Evolutionary conservation across 108 stramenopile species (phyloP).

Genomic region (Cyclotella atomus): DNA sequence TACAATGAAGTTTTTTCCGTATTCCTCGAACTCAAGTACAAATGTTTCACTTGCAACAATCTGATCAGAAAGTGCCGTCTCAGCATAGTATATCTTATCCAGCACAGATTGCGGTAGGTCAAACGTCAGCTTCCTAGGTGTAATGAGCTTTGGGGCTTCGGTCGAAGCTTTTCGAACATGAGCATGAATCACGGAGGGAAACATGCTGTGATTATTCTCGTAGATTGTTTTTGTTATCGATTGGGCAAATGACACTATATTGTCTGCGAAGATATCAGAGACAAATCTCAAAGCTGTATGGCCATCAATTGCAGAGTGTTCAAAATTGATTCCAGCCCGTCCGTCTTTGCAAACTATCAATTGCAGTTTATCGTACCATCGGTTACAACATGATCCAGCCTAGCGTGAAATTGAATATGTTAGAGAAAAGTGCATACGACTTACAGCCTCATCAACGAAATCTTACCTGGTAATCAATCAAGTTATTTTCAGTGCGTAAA

Average conservation of each 20-base stretch:
- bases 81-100: slow-evolving; percentile 79
- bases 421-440: not conserved
- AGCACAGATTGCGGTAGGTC: slow-evolving; percentile 61
- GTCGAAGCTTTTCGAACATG: slow-evolving; percentile 59
- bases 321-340: slow-evolving; percentile 77
- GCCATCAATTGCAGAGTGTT: slow-evolving; percentile 89
- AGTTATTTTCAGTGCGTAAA: slow-evolving; percentile 42
- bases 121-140: slow-evolving; percentile 79
- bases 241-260: slow-evolving; percentile 83
- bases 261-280: slow-evolving; percentile 86
- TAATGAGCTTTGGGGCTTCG: slow-evolving; percentile 46
- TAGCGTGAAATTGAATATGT: slow-evolving; percentile 25
- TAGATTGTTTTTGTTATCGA: slow-evolving; percentile 85
- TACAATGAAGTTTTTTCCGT: slow-evolving; percentile 78
- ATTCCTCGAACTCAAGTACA: slow-evolving; percentile 78
- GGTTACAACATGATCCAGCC: slow-evolving; percentile 81
- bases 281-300: slow-evolving; percentile 88
- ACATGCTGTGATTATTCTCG: slow-evolving; percentile 35
- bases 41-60: slow-evolving; percentile 72
- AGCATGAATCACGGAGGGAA: slow-evolving; percentile 73
- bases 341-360: slow-evolving; percentile 52
- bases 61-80: slow-evolving; percentile 81
- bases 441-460: not conserved
- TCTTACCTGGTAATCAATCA: slow-evolving; percentile 49
- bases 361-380: slow-evolving; percentile 93